phyloP scores from a whole-genome alignment of 2,329 filamentous ascomycete genomes.

The Bertia moriformis region DNA sequence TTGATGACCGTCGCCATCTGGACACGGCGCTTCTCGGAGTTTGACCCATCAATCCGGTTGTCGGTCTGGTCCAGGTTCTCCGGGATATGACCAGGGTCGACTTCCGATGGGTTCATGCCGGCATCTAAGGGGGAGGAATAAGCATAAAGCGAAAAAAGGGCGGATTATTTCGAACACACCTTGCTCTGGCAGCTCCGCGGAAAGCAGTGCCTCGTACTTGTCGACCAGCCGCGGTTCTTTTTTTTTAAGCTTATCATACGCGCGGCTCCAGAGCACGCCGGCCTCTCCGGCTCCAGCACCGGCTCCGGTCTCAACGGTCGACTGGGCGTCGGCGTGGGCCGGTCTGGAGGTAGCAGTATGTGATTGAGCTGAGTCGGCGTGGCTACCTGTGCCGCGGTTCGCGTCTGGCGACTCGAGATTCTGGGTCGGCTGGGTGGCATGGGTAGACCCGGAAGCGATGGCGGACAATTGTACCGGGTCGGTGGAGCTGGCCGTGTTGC shows the following conservation, averaged over 20 bases:
- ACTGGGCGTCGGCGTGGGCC: no score
- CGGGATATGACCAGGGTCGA: not conserved
- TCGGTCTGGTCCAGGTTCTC: not conserved
- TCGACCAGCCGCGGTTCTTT: constrained; percentile 7
- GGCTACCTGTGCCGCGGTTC: no score
- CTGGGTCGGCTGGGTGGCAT: no score
- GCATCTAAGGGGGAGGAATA: not conserved
- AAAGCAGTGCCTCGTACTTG: constrained; percentile 11
- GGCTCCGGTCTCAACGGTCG: no score
- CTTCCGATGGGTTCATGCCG: not conserved
- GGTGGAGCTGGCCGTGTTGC: no score
- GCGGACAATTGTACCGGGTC: no score
- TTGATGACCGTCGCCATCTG: constrained; percentile 6
- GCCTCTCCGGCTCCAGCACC: no score
- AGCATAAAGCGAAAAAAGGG: not conserved
- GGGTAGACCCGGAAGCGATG: no score
- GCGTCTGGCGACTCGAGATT: no score
- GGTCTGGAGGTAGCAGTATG: no score
- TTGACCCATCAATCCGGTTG: not conserved
- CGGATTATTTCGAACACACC: not conserved
- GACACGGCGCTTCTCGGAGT: not conserved
- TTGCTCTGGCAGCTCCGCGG: not conserved
- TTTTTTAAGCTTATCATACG: constrained; percentile 10
- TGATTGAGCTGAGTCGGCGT: no score
- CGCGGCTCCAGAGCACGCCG: constrained; percentile 13